Evolutionary conservation across 2,329 filamentous ascomycete species (phyloP).

Genomic region (Talaromyces sp.): DNA sequence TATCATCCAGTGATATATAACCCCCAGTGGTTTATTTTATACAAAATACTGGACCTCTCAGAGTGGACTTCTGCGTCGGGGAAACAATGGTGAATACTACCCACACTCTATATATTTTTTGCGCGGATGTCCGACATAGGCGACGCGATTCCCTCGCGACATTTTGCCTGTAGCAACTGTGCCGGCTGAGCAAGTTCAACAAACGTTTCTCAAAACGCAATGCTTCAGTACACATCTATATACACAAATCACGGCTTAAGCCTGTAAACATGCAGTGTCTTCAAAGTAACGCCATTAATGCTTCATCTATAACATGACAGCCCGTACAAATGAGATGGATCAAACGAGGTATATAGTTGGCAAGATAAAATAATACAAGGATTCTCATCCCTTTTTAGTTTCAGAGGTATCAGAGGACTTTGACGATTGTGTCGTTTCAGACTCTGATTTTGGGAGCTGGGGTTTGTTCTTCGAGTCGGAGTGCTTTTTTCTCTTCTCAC

Average conservation of each 20-base stretch:
- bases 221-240: neutral
- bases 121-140: neutral
- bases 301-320: slow-evolving; percentile 1
- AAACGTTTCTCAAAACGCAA: neutral
- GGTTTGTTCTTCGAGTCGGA: slow-evolving; percentile 26
- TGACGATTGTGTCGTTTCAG: neutral
- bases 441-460: neutral
- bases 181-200: neutral
- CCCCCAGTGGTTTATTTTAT: too few relatives aligned
- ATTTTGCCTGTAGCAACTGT: neutral
- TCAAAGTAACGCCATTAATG: slow-evolving; percentile 2
- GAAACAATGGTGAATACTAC: too few relatives aligned
- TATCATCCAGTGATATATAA: too few relatives aligned
- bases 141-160: neutral
- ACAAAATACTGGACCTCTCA: too few relatives aligned
- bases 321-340: neutral
- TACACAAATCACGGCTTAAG: neutral
- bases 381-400: neutral
- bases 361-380: neutral
- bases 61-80: too few relatives aligned
- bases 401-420: neutral
- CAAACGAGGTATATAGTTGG: neutral
- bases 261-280: neutral
- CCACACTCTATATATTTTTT: neutral
- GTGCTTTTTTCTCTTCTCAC: slow-evolving; percentile 72